Conservation (phyloP, 2,329 filamentous ascomycete genomes). For the Incumbomyces lentus region DNA sequence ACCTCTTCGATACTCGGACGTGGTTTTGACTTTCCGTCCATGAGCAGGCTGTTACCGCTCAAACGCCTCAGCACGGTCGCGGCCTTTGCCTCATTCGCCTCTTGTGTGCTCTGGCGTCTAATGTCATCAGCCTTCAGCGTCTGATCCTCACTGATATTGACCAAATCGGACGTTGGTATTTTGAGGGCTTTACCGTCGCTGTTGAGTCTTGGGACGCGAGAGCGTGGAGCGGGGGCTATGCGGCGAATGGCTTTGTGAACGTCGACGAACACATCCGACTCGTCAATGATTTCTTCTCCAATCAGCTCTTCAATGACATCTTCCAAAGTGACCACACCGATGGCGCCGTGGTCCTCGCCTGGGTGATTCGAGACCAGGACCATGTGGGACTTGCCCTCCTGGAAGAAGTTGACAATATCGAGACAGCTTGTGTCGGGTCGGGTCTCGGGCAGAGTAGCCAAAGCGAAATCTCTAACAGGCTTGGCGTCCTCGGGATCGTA, state of each 20-base stretch:
- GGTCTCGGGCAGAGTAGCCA: slow-evolving; percentile 91
- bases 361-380: slow-evolving; percentile 85
- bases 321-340: slow-evolving; percentile 90
- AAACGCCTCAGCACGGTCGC: slow-evolving; percentile 25
- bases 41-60: slow-evolving; percentile 22
- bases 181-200: slow-evolving; percentile 29
- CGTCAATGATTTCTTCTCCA: slow-evolving; percentile 98
- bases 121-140: slow-evolving; percentile 21
- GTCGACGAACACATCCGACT: slow-evolving; percentile 96
- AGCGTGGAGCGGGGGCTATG: slow-evolving; percentile 71
- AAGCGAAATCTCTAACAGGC: slow-evolving; percentile 76
- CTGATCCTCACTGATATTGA: slow-evolving; percentile 39
- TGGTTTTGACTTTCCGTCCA: slow-evolving; percentile 27
- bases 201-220: slow-evolving; percentile 51
- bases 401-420: slow-evolving; percentile 99
- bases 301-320: slow-evolving; percentile 98
- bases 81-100: slow-evolving; percentile 21
- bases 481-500: slow-evolving; percentile 92
- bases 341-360: slow-evolving; percentile 78
- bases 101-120: slow-evolving; percentile 11
- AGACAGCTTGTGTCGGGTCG: slow-evolving; percentile 90
- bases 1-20: slow-evolving; percentile 44
- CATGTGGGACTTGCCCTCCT: slow-evolving; percentile 99
- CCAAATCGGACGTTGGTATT: slow-evolving; percentile 25
- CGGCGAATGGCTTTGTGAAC: slow-evolving; percentile 96